Percentiles rank a stretch among this genome's conserved stretches.
Conservation (phyloP, 1,284 basidiomycete species). For the Tilletia setariae region DNA sequence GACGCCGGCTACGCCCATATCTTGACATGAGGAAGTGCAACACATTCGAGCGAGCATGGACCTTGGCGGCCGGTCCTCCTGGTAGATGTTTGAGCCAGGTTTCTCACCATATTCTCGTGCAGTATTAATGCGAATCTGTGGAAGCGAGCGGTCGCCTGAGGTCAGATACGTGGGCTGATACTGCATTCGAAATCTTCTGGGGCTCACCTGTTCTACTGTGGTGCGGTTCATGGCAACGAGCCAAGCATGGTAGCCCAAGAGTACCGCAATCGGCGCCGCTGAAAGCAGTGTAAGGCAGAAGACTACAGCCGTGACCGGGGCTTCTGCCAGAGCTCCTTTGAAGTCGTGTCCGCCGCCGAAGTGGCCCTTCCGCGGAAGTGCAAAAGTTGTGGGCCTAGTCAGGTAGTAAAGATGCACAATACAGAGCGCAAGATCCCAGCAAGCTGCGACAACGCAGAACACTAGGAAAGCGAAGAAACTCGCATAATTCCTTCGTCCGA, state of each 20-base stretch:
- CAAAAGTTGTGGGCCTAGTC: conserved; percentile 23
- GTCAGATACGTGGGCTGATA: not conserved
- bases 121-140: conserved; percentile 47
- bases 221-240: conserved; percentile 45
- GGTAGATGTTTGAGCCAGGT: conserved; percentile 5
- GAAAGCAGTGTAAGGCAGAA: conserved; percentile 36
- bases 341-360: conserved; percentile 30
- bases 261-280: conserved; percentile 31
- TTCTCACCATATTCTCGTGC: conserved; percentile 37
- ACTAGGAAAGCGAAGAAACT: conserved; percentile 48
- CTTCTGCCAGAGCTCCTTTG: conserved; percentile 29
- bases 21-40: conserved; percentile 13
- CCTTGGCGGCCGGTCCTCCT: not conserved
- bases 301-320: conserved; percentile 42
- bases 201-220: conserved; percentile 44
- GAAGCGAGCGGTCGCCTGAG: not conserved
- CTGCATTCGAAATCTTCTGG: not conserved
- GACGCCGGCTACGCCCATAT: conserved; percentile 6
- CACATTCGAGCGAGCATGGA: conserved; percentile 8
- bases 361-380: conserved; percentile 23
- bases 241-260: conserved; percentile 45
- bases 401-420: conserved; percentile 32
- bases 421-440: conserved; percentile 19
- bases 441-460: conserved; percentile 16
- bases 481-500: conserved; percentile 52